These are phyloP conservation scores for Pezicula neosporulosa DNA, from an alignment of 2,329 filamentous ascomycete genomes.

Conservation along the genomic window DNA sequence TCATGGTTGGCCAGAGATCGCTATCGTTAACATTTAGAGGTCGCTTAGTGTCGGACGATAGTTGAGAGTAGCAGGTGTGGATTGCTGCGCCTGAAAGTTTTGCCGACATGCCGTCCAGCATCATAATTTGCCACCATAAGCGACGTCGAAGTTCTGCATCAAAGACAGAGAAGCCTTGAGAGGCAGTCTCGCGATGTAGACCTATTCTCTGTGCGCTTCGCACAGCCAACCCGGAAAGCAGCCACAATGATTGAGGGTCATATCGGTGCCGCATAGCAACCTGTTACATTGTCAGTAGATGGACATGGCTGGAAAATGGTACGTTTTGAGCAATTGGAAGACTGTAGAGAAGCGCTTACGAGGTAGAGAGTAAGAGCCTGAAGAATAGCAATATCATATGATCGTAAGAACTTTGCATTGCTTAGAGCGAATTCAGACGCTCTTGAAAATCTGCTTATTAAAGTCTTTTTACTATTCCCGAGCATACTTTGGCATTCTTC, in stretches of 20 bases:
- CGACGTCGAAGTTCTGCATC: slow-evolving; percentile 57
- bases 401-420: slow-evolving; percentile 62
- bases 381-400: slow-evolving; percentile 58
- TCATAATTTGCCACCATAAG: slow-evolving; percentile 57
- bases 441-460: slow-evolving; percentile 50
- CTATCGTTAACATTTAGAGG: slow-evolving; percentile 52
- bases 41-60: slow-evolving; percentile 39
- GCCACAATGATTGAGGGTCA: slow-evolving; percentile 41
- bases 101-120: slow-evolving; percentile 51
- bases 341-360: slow-evolving; percentile 35
- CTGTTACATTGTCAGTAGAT: not conserved
- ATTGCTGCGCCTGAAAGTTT: slow-evolving; percentile 47
- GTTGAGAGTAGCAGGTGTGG: slow-evolving; percentile 29
- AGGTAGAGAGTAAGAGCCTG: slow-evolving; percentile 66
- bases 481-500: slow-evolving; percentile 48
- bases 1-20: slow-evolving; percentile 39
- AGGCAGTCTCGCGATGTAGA: slow-evolving; percentile 37
- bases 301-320: not conserved
- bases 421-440: slow-evolving; percentile 62
- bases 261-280: slow-evolving; percentile 3
- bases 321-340: slow-evolving; percentile 13
- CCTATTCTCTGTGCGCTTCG: slow-evolving; percentile 44
- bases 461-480: slow-evolving; percentile 44
- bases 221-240: slow-evolving; percentile 40
- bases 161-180: slow-evolving; percentile 36